Conservation (phyloP, 805 yeast species). For the Phaffomyces thermotolerans region DNA sequence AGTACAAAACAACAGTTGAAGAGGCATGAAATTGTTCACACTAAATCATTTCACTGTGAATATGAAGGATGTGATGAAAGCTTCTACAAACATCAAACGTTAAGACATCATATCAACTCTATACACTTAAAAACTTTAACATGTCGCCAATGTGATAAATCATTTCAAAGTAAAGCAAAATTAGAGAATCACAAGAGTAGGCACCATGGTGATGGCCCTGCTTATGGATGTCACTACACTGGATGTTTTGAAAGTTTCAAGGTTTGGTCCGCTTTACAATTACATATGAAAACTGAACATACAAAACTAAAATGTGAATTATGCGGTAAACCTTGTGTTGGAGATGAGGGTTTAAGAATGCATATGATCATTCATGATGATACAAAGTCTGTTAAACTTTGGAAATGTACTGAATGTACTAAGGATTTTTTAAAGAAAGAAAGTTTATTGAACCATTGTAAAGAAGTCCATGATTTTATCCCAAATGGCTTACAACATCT, state of each 20-base stretch:
- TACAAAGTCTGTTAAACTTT: constrained; percentile 29
- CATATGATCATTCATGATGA: constrained; percentile 72
- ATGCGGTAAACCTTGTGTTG: constrained; percentile 70
- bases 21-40: constrained; percentile 80
- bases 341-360: constrained; percentile 57
- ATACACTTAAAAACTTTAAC: constrained; percentile 50
- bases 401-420: constrained; percentile 60
- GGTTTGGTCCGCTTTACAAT: constrained; percentile 67
- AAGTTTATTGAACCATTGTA: constrained; percentile 51
- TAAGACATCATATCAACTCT: constrained; percentile 61
- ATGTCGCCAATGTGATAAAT: constrained; percentile 58
- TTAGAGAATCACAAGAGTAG: constrained; percentile 59
- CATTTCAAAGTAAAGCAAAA: constrained; percentile 56
- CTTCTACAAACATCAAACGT: constrained; percentile 69
- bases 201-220: constrained; percentile 50
- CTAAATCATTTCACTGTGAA: constrained; percentile 53
- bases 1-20: constrained; percentile 72
- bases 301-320: constrained; percentile 56
- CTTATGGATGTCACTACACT: constrained; percentile 54
- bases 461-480: constrained; percentile 30
- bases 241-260: constrained; percentile 55
- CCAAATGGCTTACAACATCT: constrained; percentile 11
- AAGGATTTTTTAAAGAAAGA: constrained; percentile 48
- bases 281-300: constrained; percentile 66
- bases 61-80: constrained; percentile 56